A percentile compares a stretch with the other conserved stretches of the same genome.
Evolutionary conservation across 495 filamentous ascomycete species (phyloP).

Genomic region (Rhizodiscina lignyota): DNA sequence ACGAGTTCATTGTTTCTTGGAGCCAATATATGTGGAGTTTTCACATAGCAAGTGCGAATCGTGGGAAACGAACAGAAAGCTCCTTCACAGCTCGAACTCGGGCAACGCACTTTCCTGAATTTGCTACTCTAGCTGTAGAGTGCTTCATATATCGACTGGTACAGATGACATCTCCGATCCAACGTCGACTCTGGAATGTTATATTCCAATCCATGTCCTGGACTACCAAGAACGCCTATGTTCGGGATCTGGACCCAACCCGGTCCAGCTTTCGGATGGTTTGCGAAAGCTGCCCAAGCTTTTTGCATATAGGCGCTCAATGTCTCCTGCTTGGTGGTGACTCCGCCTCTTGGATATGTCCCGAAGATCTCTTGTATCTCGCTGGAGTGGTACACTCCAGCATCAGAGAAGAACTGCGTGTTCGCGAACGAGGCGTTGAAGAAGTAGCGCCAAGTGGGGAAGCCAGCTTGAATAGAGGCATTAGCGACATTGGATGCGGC

Average conservation of each 20-base stretch:
- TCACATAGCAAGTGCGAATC: too few species aligned
- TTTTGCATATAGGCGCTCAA: conserved; percentile 12
- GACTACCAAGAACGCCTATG: neutral
- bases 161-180: too few species aligned
- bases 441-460: conserved; percentile 11
- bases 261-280: conserved; percentile 14
- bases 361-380: conserved; percentile 14
- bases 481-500: neutral
- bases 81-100: too few species aligned
- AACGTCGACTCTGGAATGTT: neutral
- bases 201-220: neutral
- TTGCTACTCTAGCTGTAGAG: too few species aligned
- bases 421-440: conserved; percentile 18
- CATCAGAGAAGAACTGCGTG: conserved; percentile 6
- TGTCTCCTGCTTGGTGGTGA: conserved; percentile 12
- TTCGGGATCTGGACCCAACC: conserved; percentile 8
- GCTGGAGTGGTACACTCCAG: conserved; percentile 11
- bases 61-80: too few species aligned
- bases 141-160: too few species aligned
- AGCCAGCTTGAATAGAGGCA: neutral
- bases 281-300: conserved; percentile 15
- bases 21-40: too few species aligned
- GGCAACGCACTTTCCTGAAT: too few species aligned
- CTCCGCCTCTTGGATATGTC: conserved; percentile 5
- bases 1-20: too few species aligned